These are phyloP conservation scores for Cladosporium sp. DNA, from an alignment of 2,329 filamentous ascomycete species.

Conservation along the genomic window DNA sequence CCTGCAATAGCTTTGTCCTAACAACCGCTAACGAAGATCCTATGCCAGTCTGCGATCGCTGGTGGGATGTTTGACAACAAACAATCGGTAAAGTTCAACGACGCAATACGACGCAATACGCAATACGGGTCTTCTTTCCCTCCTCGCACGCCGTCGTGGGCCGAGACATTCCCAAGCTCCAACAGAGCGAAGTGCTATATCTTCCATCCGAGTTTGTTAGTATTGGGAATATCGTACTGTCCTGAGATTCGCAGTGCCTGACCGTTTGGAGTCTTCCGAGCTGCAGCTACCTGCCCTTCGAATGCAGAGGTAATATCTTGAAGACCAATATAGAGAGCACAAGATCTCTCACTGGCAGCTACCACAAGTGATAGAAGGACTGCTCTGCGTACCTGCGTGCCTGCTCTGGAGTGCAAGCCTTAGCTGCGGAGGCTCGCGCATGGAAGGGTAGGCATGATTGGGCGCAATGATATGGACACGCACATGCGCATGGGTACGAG, in stretches of 20 bases:
- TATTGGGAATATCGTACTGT: not conserved
- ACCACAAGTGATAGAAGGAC: not conserved
- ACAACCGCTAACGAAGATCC: not conserved
- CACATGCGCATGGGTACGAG: not conserved
- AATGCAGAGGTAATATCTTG: not conserved
- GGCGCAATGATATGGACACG: not conserved
- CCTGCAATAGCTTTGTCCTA: not conserved
- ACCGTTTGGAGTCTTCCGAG: not conserved
- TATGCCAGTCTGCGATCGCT: not conserved
- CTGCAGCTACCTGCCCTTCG: not conserved
- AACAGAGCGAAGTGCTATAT: not conserved
- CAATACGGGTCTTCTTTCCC: not conserved
- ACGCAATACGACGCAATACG: not conserved
- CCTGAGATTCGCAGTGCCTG: not conserved
- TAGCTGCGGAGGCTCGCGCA: not conserved
- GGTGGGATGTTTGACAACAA: not conserved
- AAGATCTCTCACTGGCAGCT: not conserved
- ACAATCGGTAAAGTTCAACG: not conserved
- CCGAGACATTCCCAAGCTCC: not conserved
- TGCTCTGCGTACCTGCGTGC: not conserved
- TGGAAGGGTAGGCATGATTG: not conserved
- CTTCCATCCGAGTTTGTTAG: not conserved
- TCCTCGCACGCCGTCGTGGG: not conserved
- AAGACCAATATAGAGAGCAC: not conserved
- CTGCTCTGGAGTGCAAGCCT: not conserved